Percentiles rank a stretch among this genome's conserved stretches.
phyloP scores from a whole-genome alignment of 805 yeast genomes.

The Wickerhamomyces hampshirensis region DNA sequence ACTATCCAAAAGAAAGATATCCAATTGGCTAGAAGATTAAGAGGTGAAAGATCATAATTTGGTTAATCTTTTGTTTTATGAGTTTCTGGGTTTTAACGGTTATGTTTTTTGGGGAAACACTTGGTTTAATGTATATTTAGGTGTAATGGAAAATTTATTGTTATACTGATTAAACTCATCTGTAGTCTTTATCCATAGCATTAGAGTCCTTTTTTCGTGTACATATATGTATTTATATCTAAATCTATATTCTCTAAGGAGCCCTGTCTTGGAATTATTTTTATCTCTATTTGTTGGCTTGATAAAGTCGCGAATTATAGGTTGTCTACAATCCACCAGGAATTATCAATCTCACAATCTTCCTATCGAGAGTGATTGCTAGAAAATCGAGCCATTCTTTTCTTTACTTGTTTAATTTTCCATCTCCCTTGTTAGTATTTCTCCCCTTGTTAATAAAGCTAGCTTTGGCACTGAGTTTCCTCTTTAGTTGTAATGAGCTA shows the following conservation, averaged over 20 bases:
- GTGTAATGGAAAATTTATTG: constrained; percentile 5
- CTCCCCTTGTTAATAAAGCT: no score
- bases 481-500: no score
- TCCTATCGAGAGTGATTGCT: no score
- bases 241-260: not conserved
- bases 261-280: no score
- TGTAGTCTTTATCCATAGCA: not conserved
- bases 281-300: no score
- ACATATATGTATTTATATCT: not conserved
- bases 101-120: constrained; percentile 13
- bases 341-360: no score
- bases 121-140: constrained; percentile 18
- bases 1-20: constrained; percentile 98
- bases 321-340: no score
- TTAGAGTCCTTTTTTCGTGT: not conserved
- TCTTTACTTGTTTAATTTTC: no score
- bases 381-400: no score
- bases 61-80: constrained; percentile 1
- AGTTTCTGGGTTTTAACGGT: constrained; percentile 9
- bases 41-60: constrained; percentile 87
- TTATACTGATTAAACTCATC: not conserved
- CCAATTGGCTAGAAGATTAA: constrained; percentile 94
- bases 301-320: no score
- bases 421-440: no score
- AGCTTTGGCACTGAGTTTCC: no score